These are phyloP conservation scores for Sporothrix phasma DNA, from an alignment of 2,329 filamentous ascomycete genomes.

Conservation along the genomic window DNA sequence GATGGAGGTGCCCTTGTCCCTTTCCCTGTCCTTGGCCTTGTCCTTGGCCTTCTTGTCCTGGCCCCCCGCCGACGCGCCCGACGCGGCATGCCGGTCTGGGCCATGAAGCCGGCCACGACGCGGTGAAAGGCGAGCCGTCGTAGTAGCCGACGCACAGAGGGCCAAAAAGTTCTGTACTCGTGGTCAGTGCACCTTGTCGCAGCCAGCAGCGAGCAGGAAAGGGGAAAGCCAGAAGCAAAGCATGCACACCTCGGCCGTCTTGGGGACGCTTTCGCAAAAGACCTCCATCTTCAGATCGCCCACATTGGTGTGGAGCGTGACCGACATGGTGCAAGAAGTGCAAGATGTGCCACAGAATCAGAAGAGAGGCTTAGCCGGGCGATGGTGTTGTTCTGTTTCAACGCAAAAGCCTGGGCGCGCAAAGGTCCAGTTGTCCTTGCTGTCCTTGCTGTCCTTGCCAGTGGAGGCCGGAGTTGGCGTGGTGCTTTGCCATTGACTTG, in stretches of 20 bases:
- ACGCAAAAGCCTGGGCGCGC: background rate
- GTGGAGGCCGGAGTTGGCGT: background rate
- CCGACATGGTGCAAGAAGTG: constrained; percentile 40
- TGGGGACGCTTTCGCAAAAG: constrained; percentile 90
- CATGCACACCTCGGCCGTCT: constrained; percentile 65
- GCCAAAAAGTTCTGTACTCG: constrained; percentile 67
- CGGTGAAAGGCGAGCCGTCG: constrained; percentile 68
- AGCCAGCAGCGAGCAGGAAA: background rate
- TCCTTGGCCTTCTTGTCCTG: no score
- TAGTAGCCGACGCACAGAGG: constrained; percentile 73
- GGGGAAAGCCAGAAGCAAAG: background rate
- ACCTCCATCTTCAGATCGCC: constrained; percentile 92
- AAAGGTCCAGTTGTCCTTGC: background rate
- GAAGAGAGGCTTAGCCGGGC: no score
- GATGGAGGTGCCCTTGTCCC: constrained; percentile 51
- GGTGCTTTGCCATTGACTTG: background rate
- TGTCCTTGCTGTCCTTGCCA: no score
- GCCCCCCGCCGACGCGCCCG: constrained; percentile 24
- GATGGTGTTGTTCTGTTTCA: no score
- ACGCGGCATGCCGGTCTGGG: constrained; percentile 65
- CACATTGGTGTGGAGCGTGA: constrained; percentile 73
- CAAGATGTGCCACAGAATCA: no score
- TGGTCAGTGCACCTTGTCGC: background rate
- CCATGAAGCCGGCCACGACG: constrained; percentile 71
- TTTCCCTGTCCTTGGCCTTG: constrained; percentile 41